phyloP scores from a whole-genome alignment of 352 stramenopile species.

The Phytophthora megakarya region DNA sequence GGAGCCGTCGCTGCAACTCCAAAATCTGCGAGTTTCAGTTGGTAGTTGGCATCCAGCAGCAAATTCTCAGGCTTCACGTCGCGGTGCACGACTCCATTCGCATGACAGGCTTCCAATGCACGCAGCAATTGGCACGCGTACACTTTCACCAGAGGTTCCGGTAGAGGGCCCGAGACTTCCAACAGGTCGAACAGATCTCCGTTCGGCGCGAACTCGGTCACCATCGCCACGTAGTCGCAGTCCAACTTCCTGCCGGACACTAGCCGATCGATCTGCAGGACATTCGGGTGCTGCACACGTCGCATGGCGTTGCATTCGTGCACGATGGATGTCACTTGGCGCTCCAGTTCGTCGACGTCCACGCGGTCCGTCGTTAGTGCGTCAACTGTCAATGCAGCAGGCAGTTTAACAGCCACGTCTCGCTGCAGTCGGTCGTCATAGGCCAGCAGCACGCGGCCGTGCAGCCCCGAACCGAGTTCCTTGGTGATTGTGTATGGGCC shows the following conservation, averaged over 20 bases:
- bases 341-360: conserved; percentile 51
- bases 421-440: conserved; percentile 49
- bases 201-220: conserved; percentile 77
- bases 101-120: conserved; percentile 77
- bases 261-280: conserved; percentile 50
- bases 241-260: conserved; percentile 49
- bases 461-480: conserved; percentile 65
- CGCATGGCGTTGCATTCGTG: conserved; percentile 66
- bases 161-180: conserved; percentile 64
- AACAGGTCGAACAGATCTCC: conserved; percentile 89
- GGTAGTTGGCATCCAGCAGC: conserved; percentile 77
- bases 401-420: conserved; percentile 78
- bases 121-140: conserved; percentile 82
- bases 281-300: conserved; percentile 60
- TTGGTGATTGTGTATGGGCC: conserved; percentile 56
- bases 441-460: conserved; percentile 68
- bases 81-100: conserved; percentile 74
- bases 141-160: conserved; percentile 57
- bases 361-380: conserved; percentile 18
- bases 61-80: conserved; percentile 94
- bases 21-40: conserved; percentile 94
- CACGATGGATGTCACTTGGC: conserved; percentile 66
- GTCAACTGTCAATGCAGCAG: conserved; percentile 45
- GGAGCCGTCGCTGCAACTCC: conserved; percentile 81
- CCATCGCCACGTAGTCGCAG: conserved; percentile 65